Evolutionary conservation across 1,139 yeast species (phyloP), one percentile per base, ranked within the genome.

Genomic region (Hanseniaspora sp.): DNA sequence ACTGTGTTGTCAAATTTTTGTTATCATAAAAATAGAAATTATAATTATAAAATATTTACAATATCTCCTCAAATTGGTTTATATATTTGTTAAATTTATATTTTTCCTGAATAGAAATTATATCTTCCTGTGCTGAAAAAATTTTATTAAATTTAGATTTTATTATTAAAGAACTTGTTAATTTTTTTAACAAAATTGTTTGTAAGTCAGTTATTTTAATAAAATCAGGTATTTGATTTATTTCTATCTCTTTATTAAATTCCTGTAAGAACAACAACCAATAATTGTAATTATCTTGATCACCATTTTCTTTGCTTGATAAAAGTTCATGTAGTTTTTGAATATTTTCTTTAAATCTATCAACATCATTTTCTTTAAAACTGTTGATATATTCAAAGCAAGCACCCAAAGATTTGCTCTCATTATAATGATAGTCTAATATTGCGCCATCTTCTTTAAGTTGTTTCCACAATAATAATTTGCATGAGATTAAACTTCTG

Each of bases 1-100:
- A 51, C n/a, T 51, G 54, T 51, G 54, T 51, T n/a, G 54, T 51
- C 23, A 51, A 51, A 13, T 51, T 51, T 15, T 45, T 51, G 12
- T 17, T 51, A 40, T 51, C 54, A 11, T 51, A 33, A 43, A 17
- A 17, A 41, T 12, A 41, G 4, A 3, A 23, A 23, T 23, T 23
- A 23, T 23, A 23, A 23, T 23, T 23, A 23, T 23, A 23, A 23
- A 23, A 23, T 23, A 23, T 23, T 33, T 33, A 33, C 35, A 33
- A 33, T 33, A 33, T 39, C 18, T 35, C 18, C 37, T 37, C 29
- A 31, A 23, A 51, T 13, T 38, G 39, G 33, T 51, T 51, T 18
- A 51, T 23, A 8, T 39, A 37, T 39, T 51, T 44, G 12, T 31
- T 44, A 12, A n/a, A 17, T 17, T 44, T 29, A 28, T 51, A 51